phyloP scores from a whole-genome alignment of 2,329 filamentous ascomycete species.

The Conoideocrella luteorostrata region DNA sequence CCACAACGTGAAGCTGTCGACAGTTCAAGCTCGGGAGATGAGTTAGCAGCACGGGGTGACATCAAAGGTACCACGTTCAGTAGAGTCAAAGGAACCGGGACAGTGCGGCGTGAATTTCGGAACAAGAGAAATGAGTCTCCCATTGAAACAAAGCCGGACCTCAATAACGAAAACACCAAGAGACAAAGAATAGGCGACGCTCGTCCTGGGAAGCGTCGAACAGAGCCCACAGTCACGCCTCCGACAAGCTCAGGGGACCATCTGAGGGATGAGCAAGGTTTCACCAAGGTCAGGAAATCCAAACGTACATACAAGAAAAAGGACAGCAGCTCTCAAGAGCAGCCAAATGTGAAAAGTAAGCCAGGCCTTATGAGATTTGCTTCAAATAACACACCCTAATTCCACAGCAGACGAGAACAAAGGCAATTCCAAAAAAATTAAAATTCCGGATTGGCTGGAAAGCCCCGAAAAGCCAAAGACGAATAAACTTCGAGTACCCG shows the following conservation, averaged over 20 bases:
- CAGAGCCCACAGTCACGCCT: neutral
- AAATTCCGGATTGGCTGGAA: conserved; percentile 6
- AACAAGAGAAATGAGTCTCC: conserved; percentile 6
- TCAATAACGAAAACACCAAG: conserved; percentile 5
- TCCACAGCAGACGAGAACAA: neutral
- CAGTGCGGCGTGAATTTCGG: conserved; percentile 3
- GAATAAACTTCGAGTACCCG: neutral
- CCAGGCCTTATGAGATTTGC: neutral
- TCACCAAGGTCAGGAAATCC: conserved; percentile 12
- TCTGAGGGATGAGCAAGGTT: conserved; percentile 17
- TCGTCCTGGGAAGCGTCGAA: neutral
- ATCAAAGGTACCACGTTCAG: conserved; percentile 30
- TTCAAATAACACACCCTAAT: neutral
- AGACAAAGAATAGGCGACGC: conserved; percentile 5
- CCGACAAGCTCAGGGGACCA: conserved; percentile 16
- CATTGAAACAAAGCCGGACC: neutral
- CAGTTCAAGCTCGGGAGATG: conserved; percentile 19
- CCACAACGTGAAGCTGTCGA: conserved; percentile 8
- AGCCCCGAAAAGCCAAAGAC: conserved; percentile 7
- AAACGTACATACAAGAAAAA: conserved; percentile 21
- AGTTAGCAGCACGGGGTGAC: conserved; percentile 18
- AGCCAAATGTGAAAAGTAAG: conserved; percentile 10
- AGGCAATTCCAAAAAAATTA: neutral
- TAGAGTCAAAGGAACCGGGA: conserved; percentile 1
- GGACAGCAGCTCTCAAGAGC: conserved; percentile 16